Conservation (phyloP, 768 basidiomycete genomes). For the Podaxis rugospora region DNA sequence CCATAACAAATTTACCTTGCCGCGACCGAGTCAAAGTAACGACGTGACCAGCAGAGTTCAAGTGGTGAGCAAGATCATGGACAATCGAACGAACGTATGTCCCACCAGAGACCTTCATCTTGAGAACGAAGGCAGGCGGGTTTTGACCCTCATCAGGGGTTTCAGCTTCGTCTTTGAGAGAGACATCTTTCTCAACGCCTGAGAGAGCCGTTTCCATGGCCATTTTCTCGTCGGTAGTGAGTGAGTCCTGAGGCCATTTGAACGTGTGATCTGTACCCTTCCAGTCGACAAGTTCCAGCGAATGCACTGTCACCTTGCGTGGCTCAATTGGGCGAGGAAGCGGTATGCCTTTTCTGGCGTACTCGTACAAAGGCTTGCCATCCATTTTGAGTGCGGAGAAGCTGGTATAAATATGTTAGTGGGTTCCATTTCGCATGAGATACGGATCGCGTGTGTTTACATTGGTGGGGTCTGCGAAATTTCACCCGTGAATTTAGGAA, state of each 20-base stretch:
- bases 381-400: conserved; percentile 99
- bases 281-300: conserved; percentile 77
- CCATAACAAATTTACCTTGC: conserved; percentile 76
- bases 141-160: conserved; percentile 24
- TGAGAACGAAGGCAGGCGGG: conserved; percentile 80
- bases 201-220: conserved; percentile 65
- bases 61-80: conserved; percentile 81
- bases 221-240: conserved; percentile 64
- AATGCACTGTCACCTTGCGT: conserved; percentile 77
- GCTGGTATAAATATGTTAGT: conserved; percentile 34
- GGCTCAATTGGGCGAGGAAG: conserved; percentile 93
- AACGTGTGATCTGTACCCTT: conserved; percentile 71
- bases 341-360: conserved; percentile 86
- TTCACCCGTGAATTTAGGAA: conserved; percentile 77
- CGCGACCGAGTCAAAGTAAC: conserved; percentile 86
- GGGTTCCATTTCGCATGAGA: conserved; percentile 6
- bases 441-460: conserved; percentile 37
- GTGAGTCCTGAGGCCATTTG: conserved; percentile 67
- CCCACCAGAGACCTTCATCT: conserved; percentile 93
- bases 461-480: conserved; percentile 92
- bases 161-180: conserved; percentile 38
- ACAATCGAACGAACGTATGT: conserved; percentile 97
- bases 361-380: conserved; percentile 91
- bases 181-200: conserved; percentile 36
- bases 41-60: conserved; percentile 91